Conservation (phyloP, 1,284 basidiomycete genomes). For the Cerrena zonata region DNA sequence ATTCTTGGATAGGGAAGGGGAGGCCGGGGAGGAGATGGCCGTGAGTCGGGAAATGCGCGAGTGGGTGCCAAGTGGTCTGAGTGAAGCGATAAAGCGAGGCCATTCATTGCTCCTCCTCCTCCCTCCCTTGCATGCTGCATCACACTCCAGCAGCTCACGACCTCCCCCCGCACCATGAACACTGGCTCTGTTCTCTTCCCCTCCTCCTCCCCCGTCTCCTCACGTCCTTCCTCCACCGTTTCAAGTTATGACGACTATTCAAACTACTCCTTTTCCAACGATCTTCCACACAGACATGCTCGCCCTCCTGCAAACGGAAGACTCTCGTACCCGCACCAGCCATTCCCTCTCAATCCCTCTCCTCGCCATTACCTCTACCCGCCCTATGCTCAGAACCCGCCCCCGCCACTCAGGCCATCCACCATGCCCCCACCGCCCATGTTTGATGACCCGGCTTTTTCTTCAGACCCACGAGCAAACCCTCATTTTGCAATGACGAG, state of each 20-base stretch:
- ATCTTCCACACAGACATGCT: conserved; percentile 6
- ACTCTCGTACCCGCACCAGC: conserved; percentile 1
- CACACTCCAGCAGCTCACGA: not conserved
- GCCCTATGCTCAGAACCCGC: conserved; percentile 7
- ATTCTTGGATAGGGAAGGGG: too few relatives aligned
- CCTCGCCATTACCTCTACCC: conserved; percentile 7
- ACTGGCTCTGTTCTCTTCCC: not conserved
- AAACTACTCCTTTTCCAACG: conserved; percentile 4
- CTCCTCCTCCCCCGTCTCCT: not conserved
- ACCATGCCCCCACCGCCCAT: conserved; percentile 13
- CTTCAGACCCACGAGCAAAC: conserved; percentile 29
- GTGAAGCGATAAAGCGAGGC: not conserved
- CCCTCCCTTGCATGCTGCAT: not conserved
- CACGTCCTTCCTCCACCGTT: conserved; percentile 3
- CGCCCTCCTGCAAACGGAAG: not conserved
- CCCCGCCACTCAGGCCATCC: conserved; percentile 4
- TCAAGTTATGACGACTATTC: conserved; percentile 8
- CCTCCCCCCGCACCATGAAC: not conserved
- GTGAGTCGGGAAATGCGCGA: not conserved
- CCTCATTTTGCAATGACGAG: conserved; percentile 29
- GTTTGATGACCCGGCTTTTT: conserved; percentile 34
- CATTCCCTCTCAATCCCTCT: conserved; percentile 4
- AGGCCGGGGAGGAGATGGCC: not conserved
- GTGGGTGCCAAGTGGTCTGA: too few relatives aligned
- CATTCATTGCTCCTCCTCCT: not conserved